Base-by-base conservation (phyloP, 2,329 filamentous ascomycete species). In the Plectosphaerella cucumerina region DNA sequence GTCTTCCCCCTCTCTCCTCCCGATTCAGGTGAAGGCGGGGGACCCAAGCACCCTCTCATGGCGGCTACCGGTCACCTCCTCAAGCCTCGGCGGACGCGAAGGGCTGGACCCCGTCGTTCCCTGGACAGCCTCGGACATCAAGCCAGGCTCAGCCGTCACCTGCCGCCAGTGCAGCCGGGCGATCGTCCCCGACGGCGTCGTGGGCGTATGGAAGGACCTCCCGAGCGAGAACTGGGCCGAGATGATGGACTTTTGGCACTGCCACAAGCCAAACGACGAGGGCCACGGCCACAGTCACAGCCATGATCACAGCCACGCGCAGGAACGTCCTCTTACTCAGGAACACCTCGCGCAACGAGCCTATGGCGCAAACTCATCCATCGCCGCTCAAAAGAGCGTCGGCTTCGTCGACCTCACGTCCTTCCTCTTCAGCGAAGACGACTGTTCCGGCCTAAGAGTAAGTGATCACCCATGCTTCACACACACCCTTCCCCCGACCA, bases 201-300 rank as follows among this genome's bases (percentile, higher is more conserved):
- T 82, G 8, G 70, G 67, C 37, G 67, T 71, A 35, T 99, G 94
- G 93, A 96, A 93, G 69, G 91, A 99, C 63, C 73, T 99, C 17
- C 94, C 94, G 0, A 96, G 91, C 63, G 91, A 96, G 60, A 93
- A 96, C 62, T 99, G 94, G 94, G 95, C 94, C 0, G 94, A 99
- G 71, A 96, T 99, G 92, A 99, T 99, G 94, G 95, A 99, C 67
- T 96, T 99, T 60, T 99, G 94, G 94, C 95, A 99, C 69, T 99
- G 94, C 63, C 94, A 99, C 68, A 97, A 97, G 69, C 94, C 95
- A 37, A 78, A 85, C 54, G 75, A 84, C 50, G 74, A 83, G 54
- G 42, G 42, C 4, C 42, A 44, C 23, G 21, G 42, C 8, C 41
- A 43, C 18, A 18, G 35, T 15, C 69, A 75, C 11, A 60, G 64